phyloP scores from a whole-genome alignment of 1,284 basidiomycete species.

The Fomitopsis palustris region DNA sequence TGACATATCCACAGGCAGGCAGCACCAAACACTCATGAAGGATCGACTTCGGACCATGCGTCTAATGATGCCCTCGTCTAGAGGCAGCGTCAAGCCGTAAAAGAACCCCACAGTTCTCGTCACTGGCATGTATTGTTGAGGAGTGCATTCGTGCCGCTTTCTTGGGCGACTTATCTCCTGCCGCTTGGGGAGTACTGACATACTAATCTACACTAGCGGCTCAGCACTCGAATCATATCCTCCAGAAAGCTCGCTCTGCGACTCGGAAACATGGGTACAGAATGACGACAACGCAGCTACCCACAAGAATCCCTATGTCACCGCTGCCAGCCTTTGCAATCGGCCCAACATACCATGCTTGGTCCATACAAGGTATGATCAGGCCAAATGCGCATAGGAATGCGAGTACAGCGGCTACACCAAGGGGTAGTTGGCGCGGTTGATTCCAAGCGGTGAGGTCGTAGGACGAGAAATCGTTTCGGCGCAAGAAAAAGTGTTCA shows the following conservation, averaged over 20 bases:
- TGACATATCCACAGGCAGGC: too few relatives aligned
- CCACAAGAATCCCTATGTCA: slow-evolving; percentile 53
- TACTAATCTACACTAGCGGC: too few relatives aligned
- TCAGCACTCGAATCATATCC: not conserved
- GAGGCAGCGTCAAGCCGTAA: too few relatives aligned
- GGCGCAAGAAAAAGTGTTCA: slow-evolving; percentile 58
- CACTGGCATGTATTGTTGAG: too few relatives aligned
- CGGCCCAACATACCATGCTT: slow-evolving; percentile 54
- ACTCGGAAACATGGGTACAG: slow-evolving; percentile 39
- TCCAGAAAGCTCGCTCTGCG: slow-evolving; percentile 28
- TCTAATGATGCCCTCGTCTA: too few relatives aligned
- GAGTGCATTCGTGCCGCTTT: too few relatives aligned
- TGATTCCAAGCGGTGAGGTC: slow-evolving; percentile 39
- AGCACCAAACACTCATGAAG: too few relatives aligned
- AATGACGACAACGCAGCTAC: slow-evolving; percentile 38
- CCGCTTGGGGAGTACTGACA: too few relatives aligned
- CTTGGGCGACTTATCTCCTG: too few relatives aligned
- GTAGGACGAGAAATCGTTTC: slow-evolving; percentile 31
- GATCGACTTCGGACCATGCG: too few relatives aligned
- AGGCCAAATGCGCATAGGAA: slow-evolving; percentile 47
- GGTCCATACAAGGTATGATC: slow-evolving; percentile 57
- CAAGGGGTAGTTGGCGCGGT: slow-evolving; percentile 37
- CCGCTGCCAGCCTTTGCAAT: slow-evolving; percentile 46
- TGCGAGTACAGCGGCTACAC: slow-evolving; percentile 47
- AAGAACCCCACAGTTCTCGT: too few relatives aligned